Conservation (phyloP, 1,284 basidiomycete species). For the Puccinia triticina region DNA sequence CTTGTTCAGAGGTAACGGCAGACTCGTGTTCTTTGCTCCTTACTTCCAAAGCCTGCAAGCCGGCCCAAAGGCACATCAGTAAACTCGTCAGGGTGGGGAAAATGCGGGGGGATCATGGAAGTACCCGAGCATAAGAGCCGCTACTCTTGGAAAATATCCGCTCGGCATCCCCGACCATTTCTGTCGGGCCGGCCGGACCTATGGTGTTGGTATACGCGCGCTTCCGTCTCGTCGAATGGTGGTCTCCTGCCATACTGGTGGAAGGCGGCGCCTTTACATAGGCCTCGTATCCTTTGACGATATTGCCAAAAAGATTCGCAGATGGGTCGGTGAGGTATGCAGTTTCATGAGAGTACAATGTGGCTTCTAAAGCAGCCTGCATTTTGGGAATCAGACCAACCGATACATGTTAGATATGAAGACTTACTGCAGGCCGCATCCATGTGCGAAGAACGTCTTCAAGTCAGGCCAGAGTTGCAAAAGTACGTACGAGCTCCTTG, state of each 20-base stretch:
- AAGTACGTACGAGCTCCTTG: slow-evolving; percentile 41
- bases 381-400: not conserved
- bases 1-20: slow-evolving; percentile 50
- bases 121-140: slow-evolving; percentile 49
- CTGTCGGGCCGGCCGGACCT: slow-evolving; percentile 23
- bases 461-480: not conserved
- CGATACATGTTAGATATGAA: not conserved
- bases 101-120: not conserved
- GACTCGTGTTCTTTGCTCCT: slow-evolving; percentile 49
- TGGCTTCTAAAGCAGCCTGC: slow-evolving; percentile 43
- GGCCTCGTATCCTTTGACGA: slow-evolving; percentile 51
- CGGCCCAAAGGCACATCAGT: not conserved
- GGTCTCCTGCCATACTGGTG: slow-evolving; percentile 35
- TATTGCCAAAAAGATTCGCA: slow-evolving; percentile 49
- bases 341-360: slow-evolving; percentile 42
- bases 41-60: slow-evolving; percentile 39
- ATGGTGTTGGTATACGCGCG: slow-evolving; percentile 22
- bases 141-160: slow-evolving; percentile 50
- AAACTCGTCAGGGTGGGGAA: not conserved
- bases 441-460: not conserved
- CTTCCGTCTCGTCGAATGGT: slow-evolving; percentile 48
- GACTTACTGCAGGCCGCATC: not conserved
- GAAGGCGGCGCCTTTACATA: slow-evolving; percentile 52
- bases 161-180: slow-evolving; percentile 51
- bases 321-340: slow-evolving; percentile 50